Conservation (phyloP, 495 filamentous ascomycete genomes). For the Xylaria acuta region DNA sequence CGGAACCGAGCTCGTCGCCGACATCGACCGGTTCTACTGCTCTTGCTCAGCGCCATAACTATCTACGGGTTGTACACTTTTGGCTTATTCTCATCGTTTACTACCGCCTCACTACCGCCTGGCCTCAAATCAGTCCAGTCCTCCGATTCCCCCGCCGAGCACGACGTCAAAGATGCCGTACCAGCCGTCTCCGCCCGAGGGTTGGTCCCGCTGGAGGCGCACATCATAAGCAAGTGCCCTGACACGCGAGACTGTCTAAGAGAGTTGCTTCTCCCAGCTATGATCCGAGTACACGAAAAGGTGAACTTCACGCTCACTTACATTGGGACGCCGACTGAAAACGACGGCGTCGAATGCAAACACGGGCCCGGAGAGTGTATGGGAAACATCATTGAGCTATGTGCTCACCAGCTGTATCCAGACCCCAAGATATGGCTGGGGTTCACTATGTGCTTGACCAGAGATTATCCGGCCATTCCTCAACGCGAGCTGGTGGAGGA, state of each 20-base stretch:
- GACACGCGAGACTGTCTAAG: conserved; percentile 82
- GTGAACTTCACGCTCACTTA: conserved; percentile 91
- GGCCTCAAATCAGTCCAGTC: conserved; percentile 10
- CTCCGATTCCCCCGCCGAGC: background rate
- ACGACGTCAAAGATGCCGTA: background rate
- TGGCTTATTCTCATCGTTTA: conserved; percentile 30
- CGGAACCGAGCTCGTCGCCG: conserved; percentile 38
- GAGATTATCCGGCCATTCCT: conserved; percentile 75
- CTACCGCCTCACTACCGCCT: conserved; percentile 22
- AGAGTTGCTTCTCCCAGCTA: conserved; percentile 81
- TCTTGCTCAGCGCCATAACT: conserved; percentile 34
- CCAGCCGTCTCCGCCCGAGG: conserved; percentile 11
- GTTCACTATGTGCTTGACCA: conserved; percentile 86
- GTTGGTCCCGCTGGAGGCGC: conserved; percentile 80
- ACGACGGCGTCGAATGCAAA: conserved; percentile 78
- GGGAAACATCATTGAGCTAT: conserved; percentile 92
- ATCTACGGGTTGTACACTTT: conserved; percentile 37
- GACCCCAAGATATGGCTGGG: conserved; percentile 86
- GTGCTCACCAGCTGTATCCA: conserved; percentile 79
- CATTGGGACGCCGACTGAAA: conserved; percentile 72
- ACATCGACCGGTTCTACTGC: conserved; percentile 33
- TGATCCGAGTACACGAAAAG: conserved; percentile 80
- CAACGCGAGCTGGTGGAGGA: conserved; percentile 74
- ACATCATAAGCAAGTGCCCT: conserved; percentile 96
- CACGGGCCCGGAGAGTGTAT: conserved; percentile 92